phyloP scores from a whole-genome alignment of 805 yeast species.

The Naumovozyma baii region DNA sequence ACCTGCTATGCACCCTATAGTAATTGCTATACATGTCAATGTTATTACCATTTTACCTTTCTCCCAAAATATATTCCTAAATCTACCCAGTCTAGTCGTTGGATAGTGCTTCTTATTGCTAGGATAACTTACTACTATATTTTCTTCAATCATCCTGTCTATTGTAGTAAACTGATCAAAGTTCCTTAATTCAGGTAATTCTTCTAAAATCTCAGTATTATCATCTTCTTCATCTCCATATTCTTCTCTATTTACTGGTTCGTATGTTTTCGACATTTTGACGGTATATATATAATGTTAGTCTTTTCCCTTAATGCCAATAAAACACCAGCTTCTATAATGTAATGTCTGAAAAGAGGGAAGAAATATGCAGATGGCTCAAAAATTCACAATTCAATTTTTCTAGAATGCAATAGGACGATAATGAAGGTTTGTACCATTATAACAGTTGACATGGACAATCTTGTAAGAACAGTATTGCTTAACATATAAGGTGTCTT shows the following conservation, averaged over 20 bases:
- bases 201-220: conserved; percentile 10
- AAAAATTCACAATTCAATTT: no score
- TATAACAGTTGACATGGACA: no score
- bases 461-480: no score
- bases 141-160: conserved; percentile 58
- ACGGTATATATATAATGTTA: no score
- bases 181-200: conserved; percentile 22
- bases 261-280: background rate
- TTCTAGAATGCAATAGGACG: no score
- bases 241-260: background rate
- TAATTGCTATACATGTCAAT: conserved; percentile 61
- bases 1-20: conserved; percentile 79
- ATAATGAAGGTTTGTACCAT: no score
- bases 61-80: conserved; percentile 16
- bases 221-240: background rate
- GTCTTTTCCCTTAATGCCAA: no score
- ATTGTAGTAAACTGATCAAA: conserved; percentile 57
- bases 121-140: conserved; percentile 31
- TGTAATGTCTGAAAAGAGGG: no score
- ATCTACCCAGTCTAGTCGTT: conserved; percentile 7
- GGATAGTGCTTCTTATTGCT: conserved; percentile 6
- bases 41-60: conserved; percentile 49
- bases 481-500: no score
- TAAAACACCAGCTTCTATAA: no score
- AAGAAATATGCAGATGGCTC: no score